phyloP scores from a whole-genome alignment of 495 filamentous ascomycete species.

The Lophium mytilinum region DNA sequence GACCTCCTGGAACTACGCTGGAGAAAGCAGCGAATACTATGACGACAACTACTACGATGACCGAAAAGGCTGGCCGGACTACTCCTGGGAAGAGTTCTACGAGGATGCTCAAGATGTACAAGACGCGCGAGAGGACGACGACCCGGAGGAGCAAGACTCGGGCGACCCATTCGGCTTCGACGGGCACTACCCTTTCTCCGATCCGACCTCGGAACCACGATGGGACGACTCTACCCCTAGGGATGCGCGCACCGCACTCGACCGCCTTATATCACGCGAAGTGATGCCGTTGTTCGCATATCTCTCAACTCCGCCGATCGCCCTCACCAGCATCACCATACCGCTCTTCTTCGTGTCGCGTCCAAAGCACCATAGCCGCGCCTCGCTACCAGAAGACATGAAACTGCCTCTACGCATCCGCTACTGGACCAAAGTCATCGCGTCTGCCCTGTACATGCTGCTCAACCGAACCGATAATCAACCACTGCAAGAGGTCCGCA shows the following conservation, averaged over 20 bases:
- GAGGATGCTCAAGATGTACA: no score
- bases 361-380: background rate
- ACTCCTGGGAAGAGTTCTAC: no score
- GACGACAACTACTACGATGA: constrained; percentile 17
- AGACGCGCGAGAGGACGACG: background rate
- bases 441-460: constrained; percentile 15
- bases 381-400: background rate
- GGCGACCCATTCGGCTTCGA: constrained; percentile 14
- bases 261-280: constrained; percentile 7
- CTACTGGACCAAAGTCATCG: constrained; percentile 14
- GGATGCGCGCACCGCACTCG: constrained; percentile 3
- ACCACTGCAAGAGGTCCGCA: constrained; percentile 6
- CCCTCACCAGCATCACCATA: constrained; percentile 15
- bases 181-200: constrained; percentile 7
- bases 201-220: background rate
- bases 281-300: constrained; percentile 17
- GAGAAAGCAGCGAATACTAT: constrained; percentile 5
- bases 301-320: constrained; percentile 8
- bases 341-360: constrained; percentile 16
- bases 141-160: background rate
- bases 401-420: constrained; percentile 4
- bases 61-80: background rate
- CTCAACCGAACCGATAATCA: background rate
- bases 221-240: background rate
- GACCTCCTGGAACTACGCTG: constrained; percentile 4